Conservation (phyloP, 495 filamentous ascomycete species). For the Aspergillus panamensis region DNA sequence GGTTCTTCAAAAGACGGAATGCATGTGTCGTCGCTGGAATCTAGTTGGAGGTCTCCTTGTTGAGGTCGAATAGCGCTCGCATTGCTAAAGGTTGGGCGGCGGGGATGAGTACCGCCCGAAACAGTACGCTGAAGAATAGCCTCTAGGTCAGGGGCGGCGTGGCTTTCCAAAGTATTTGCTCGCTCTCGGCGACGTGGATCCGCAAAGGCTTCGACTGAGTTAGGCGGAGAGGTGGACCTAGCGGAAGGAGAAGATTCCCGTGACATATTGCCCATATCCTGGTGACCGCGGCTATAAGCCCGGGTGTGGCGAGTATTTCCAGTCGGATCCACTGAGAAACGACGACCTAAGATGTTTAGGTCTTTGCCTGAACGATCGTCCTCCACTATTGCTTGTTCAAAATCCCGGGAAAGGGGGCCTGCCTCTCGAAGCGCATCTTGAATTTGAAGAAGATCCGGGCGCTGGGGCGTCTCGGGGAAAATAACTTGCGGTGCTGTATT, state of each 20-base stretch:
- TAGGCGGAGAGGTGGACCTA: constrained; percentile 80
- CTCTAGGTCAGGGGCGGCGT: constrained; percentile 53
- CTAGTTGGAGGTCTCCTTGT: constrained; percentile 41
- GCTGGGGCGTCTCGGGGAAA: constrained; percentile 32
- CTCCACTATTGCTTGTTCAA: constrained; percentile 81
- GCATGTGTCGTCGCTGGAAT: constrained; percentile 75
- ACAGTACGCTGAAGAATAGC: constrained; percentile 65
- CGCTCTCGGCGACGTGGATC: constrained; percentile 66
- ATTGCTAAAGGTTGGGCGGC: constrained; percentile 61
- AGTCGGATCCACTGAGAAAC: constrained; percentile 39
- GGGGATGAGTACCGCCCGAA: constrained; percentile 62
- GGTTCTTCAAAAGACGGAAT: constrained; percentile 60
- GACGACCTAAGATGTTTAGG: constrained; percentile 37
- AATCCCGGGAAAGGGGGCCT: constrained; percentile 59
- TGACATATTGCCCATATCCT: constrained; percentile 42
- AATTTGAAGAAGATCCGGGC: constrained; percentile 48
- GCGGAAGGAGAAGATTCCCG: constrained; percentile 57
- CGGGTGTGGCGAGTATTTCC: constrained; percentile 38
- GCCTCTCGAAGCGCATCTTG: constrained; percentile 45
- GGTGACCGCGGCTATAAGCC: constrained; percentile 40
- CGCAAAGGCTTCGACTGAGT: constrained; percentile 96
- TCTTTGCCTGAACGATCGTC: constrained; percentile 59
- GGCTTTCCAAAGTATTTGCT: constrained; percentile 61
- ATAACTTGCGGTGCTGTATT: constrained; percentile 34
- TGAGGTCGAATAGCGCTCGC: constrained; percentile 49